Conservation (phyloP, 352 stramenopile species). For the Halophytophthora polymorphica region DNA sequence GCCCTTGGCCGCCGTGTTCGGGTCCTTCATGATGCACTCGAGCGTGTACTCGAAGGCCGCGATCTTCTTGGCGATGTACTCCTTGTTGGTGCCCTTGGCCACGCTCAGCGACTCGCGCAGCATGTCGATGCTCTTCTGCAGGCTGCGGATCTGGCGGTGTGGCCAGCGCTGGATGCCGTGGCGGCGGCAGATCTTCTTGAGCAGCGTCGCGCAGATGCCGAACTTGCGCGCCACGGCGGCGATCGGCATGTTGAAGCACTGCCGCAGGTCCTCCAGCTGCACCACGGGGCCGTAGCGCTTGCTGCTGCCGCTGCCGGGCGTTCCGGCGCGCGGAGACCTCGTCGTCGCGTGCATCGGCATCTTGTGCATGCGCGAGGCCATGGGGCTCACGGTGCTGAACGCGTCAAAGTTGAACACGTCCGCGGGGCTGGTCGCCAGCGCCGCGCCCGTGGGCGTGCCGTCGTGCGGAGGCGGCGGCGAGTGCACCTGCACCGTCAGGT, state of each 20-base stretch:
- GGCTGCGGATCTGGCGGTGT: constrained; percentile 75
- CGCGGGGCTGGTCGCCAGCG: constrained; percentile 15
- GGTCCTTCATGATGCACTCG: constrained; percentile 79
- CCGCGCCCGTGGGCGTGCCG: not conserved
- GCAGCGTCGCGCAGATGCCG: constrained; percentile 83
- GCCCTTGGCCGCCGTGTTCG: constrained; percentile 70
- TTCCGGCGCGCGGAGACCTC: constrained; percentile 14
- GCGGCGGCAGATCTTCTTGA: constrained; percentile 78
- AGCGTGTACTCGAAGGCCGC: constrained; percentile 77
- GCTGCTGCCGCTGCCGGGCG: constrained; percentile 19
- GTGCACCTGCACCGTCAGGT: constrained; percentile 43
- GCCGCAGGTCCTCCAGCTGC: constrained; percentile 66
- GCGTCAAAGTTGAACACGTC: constrained; percentile 34
- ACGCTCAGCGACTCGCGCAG: constrained; percentile 65
- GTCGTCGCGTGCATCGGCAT: constrained; percentile 12
- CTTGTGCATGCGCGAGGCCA: constrained; percentile 37
- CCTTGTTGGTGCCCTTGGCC: constrained; percentile 71
- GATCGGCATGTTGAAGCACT: constrained; percentile 86
- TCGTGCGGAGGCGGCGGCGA: no score
- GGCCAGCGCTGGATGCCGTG: constrained; percentile 83
- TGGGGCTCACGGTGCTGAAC: constrained; percentile 44
- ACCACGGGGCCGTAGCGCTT: constrained; percentile 71
- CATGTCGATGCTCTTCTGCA: constrained; percentile 86
- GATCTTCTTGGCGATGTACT: constrained; percentile 84
- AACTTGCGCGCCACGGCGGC: constrained; percentile 76